Evolutionary conservation across 2,329 filamentous ascomycete species (phyloP).

Genomic region (Rutstroemia sp.): DNA sequence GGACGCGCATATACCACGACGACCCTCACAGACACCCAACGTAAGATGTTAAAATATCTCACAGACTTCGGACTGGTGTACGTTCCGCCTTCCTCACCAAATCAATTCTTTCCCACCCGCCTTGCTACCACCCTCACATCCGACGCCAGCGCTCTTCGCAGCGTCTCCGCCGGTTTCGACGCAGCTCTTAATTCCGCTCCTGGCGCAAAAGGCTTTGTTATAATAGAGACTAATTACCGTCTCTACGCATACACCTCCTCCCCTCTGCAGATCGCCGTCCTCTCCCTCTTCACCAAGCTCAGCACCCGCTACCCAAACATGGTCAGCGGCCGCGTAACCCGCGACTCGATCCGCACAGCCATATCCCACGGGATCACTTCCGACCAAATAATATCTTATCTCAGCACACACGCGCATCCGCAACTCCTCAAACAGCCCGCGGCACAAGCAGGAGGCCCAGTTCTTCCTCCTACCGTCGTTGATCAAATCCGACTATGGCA

Average conservation of each 20-base stretch:
- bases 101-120: constrained; percentile 79
- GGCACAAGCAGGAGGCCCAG: constrained; percentile 39
- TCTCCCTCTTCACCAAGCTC: constrained; percentile 81
- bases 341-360: constrained; percentile 78
- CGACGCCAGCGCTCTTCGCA: constrained; percentile 62
- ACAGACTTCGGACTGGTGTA: constrained; percentile 92
- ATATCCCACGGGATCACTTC: constrained; percentile 88
- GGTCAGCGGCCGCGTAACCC: constrained; percentile 84
- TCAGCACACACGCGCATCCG: constrained; percentile 87
- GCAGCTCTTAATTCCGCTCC: constrained; percentile 48
- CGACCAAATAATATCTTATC: constrained; percentile 90
- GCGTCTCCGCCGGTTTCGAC: constrained; percentile 59
- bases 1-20: constrained; percentile 85
- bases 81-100: constrained; percentile 48
- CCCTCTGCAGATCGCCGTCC: constrained; percentile 87
- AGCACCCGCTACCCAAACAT: constrained; percentile 91
- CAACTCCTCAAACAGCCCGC: constrained; percentile 63
- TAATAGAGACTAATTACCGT: constrained; percentile 96
- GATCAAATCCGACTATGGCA: constrained; percentile 98
- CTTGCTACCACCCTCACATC: constrained; percentile 88
- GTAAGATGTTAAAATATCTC: constrained; percentile 83
- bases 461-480: constrained; percentile 89
- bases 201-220: constrained; percentile 69
- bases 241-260: constrained; percentile 95
- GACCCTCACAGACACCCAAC: constrained; percentile 72